Evolutionary conservation across 2,329 filamentous ascomycete species (phyloP), one percentile per base, ranked within the genome.

Genomic region (Magnaporthales sp.): DNA sequence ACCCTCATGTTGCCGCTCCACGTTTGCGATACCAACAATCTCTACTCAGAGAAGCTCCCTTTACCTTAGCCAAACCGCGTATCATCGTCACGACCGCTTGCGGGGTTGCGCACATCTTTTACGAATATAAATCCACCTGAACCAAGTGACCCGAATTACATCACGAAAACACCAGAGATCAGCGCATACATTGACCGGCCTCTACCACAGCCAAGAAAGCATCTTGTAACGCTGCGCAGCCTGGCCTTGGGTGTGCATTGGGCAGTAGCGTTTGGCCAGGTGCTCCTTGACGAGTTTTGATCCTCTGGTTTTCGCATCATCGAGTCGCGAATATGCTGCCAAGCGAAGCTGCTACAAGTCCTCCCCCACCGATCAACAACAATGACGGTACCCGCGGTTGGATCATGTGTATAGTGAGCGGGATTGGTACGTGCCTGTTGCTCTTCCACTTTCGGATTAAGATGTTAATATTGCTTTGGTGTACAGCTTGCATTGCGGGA

Each of bases 331-430:
- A 58, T 15, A 58, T 58, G 54, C 24, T 24, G n/a, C 11, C n/a
- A 58, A 58, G 5, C 60, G 19, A 62, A 3, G 2, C 22, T 29
- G 30, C 26, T 62, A 29, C 24, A 62, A 10, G 27, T 29, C 8
- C 22, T 62, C 24, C 60, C 60, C 3, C 26, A 26, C 60, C 60
- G 27, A n/a, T 62, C 26, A n/a, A 4, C 3, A 26, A 32, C 9
- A 19, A 26, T 29, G 24, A 58, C 11, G 54, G 54, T n/a, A 89
- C 89, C 69, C 87, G 93, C 70, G 94, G 95, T 73, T 98, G 94
- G 94, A 89, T 98, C 72, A 92, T 98, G 91, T 89, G 84, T 73
- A 83, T 93, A 70, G 92, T 93, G 77, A 96, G 93, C 74, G 88
- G 93, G 66, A 78, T 87, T 69, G 86, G 86, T 89, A 72, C 67